Percentiles rank a stretch among this genome's conserved stretches.
phyloP scores from a whole-genome alignment of 371 early-diverging fungal genomes.

The Parasitella parasitica region DNA sequence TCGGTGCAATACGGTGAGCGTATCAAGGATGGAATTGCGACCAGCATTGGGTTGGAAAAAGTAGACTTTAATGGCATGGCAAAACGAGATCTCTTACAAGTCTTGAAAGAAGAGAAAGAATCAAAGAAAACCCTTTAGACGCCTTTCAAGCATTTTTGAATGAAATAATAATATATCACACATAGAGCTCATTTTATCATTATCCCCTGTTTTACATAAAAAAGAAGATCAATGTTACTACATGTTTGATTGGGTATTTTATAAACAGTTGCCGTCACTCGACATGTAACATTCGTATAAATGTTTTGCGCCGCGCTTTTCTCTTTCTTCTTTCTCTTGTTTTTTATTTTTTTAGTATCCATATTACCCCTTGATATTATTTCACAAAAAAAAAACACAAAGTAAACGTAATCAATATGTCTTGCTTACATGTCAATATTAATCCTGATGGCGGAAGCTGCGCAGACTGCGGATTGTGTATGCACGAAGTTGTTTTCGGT shows the following conservation, averaged over 20 bases:
- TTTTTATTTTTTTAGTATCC: neutral
- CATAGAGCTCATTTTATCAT: neutral
- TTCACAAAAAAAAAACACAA: neutral
- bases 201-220: neutral
- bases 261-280: neutral
- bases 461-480: slow-evolving; percentile 43
- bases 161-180: neutral
- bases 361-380: neutral
- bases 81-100: slow-evolving; percentile 32
- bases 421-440: slow-evolving; percentile 1
- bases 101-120: slow-evolving; percentile 6
- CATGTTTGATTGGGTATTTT: neutral
- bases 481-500: slow-evolving; percentile 73
- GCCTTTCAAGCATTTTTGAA: neutral
- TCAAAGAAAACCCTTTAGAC: neutral
- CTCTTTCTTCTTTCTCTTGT: neutral
- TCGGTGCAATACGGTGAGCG: slow-evolving; percentile 29
- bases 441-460: neutral
- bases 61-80: slow-evolving; percentile 49
- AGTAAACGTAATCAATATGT: neutral
- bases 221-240: neutral
- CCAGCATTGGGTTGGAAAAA: slow-evolving; percentile 21
- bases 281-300: neutral
- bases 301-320: neutral
- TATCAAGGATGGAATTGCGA: slow-evolving; percentile 28